These are phyloP conservation scores for Aspergillus sp. DNA, from an alignment of 2,329 filamentous ascomycete genomes.

Conservation along the genomic window DNA sequence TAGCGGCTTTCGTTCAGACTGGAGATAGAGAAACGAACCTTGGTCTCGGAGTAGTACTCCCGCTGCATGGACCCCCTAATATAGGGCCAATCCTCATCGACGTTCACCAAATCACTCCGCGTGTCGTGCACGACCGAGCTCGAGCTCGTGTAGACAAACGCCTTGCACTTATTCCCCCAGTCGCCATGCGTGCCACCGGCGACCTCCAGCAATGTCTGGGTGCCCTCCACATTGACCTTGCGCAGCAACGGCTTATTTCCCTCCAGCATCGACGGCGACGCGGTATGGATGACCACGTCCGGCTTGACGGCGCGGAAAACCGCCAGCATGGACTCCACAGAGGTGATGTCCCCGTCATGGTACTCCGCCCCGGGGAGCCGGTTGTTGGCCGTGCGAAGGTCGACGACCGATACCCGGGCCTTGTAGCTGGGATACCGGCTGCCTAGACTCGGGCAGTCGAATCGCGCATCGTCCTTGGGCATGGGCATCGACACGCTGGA, in stretches of 20 bases:
- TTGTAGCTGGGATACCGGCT: conserved; percentile 34
- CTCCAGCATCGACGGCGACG: conserved; percentile 54
- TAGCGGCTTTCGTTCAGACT: not conserved
- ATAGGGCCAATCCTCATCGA: conserved; percentile 72
- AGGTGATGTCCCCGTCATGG: conserved; percentile 69
- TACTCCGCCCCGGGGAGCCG: conserved; percentile 55
- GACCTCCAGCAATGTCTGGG: conserved; percentile 57
- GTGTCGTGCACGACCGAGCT: conserved; percentile 83
- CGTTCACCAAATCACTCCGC: conserved; percentile 66
- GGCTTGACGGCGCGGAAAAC: conserved; percentile 61
- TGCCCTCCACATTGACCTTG: conserved; percentile 83
- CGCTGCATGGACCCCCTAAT: conserved; percentile 61
- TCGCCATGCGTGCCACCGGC: conserved; percentile 57
- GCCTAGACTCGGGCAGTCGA: conserved; percentile 27
- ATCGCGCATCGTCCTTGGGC: conserved; percentile 25
- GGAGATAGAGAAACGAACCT: conserved; percentile 44
- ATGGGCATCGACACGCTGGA: conserved; percentile 29
- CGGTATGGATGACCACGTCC: conserved; percentile 84
- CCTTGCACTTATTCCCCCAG: conserved; percentile 55
- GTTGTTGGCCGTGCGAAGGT: conserved; percentile 63
- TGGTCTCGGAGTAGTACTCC: conserved; percentile 85
- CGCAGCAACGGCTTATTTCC: conserved; percentile 54
- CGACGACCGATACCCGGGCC: conserved; percentile 57
- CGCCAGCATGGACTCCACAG: conserved; percentile 49
- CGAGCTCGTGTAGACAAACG: conserved; percentile 83